These are phyloP conservation scores for Cyberlindnera lachancei DNA, from an alignment of 805 yeast species.

Conservation along the genomic window DNA sequence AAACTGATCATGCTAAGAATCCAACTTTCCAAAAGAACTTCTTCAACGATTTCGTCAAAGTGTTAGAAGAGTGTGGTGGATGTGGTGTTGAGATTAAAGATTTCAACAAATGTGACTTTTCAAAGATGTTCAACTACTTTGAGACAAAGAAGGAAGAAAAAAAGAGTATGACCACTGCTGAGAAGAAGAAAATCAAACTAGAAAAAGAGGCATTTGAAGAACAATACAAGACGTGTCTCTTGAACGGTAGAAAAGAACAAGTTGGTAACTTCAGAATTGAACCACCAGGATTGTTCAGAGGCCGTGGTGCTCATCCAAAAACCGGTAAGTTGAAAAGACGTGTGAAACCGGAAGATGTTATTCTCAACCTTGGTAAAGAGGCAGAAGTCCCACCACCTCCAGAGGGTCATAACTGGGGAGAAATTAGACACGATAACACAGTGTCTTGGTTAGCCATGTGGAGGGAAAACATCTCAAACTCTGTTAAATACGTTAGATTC, in stretches of 20 bases:
- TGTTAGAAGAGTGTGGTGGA: slow-evolving; percentile 66
- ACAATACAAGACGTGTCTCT: slow-evolving; percentile 66
- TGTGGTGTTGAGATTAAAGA: slow-evolving; percentile 43
- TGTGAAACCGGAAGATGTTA: slow-evolving; percentile 83
- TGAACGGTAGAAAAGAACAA: slow-evolving; percentile 85
- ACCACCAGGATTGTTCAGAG: slow-evolving; percentile 94
- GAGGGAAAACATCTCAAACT: slow-evolving; percentile 85
- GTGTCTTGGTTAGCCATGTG: slow-evolving; percentile 97
- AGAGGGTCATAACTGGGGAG: slow-evolving; percentile 86
- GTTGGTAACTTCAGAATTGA: slow-evolving; percentile 93
- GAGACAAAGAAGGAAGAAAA: slow-evolving; percentile 66
- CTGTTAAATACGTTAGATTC: slow-evolving; percentile 81
- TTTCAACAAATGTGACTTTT: slow-evolving; percentile 71
- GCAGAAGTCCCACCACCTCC: slow-evolving; percentile 78
- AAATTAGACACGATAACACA: slow-evolving; percentile 76
- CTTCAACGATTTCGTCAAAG: slow-evolving; percentile 67
- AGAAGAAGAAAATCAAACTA: slow-evolving; percentile 62
- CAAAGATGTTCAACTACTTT: slow-evolving; percentile 63
- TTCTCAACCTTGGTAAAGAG: slow-evolving; percentile 69
- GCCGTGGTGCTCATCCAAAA: slow-evolving; percentile 95
- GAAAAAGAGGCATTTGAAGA: slow-evolving; percentile 76
- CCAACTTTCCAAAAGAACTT: slow-evolving; percentile 83
- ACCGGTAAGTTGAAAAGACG: slow-evolving; percentile 87
- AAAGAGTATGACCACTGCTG: slow-evolving; percentile 60
- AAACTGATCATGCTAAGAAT: slow-evolving; percentile 82